phyloP scores from a whole-genome alignment of 169 alveolate species.

The Prorocentrum cordatum region DNA sequence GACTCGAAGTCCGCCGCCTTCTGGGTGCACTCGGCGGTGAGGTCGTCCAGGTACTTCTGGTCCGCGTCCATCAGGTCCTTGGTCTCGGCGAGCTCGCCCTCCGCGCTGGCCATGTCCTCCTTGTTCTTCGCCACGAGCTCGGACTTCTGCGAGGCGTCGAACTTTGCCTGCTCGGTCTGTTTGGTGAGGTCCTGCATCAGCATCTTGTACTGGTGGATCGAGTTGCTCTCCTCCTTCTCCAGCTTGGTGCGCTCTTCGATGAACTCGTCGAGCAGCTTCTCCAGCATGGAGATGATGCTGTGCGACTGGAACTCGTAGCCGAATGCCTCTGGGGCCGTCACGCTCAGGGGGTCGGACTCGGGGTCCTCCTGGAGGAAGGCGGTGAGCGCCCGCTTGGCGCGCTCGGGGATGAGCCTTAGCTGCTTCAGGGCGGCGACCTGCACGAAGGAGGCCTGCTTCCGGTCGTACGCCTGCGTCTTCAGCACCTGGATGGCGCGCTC shows the following conservation, averaged over 20 bases:
- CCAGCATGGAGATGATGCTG: neutral
- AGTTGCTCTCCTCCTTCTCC: neutral
- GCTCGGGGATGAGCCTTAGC: too few species aligned
- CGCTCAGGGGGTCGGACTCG: neutral
- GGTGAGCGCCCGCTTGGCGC: neutral
- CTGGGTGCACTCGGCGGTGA: neutral
- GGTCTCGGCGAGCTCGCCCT: neutral
- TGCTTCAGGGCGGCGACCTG: too few species aligned
- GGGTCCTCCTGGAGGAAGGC: neutral
- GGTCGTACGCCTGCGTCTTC: neutral
- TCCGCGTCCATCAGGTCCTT: neutral
- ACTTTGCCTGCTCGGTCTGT: neutral
- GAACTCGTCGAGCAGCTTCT: neutral
- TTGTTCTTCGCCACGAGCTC: neutral
- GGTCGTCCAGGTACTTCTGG: slow-evolving; percentile 4
- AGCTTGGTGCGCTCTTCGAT: neutral
- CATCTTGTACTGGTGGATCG: neutral
- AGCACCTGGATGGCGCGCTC: neutral
- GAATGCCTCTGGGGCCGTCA: neutral
- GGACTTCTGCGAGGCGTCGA: neutral
- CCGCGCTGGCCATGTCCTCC: neutral
- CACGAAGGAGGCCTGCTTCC: neutral
- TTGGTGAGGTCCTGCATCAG: neutral
- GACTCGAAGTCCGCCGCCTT: neutral
- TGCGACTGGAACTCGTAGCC: neutral